Base-by-base conservation (phyloP, 202 grass and related monocot species). In the Tripidium arundinaceum region DNA sequence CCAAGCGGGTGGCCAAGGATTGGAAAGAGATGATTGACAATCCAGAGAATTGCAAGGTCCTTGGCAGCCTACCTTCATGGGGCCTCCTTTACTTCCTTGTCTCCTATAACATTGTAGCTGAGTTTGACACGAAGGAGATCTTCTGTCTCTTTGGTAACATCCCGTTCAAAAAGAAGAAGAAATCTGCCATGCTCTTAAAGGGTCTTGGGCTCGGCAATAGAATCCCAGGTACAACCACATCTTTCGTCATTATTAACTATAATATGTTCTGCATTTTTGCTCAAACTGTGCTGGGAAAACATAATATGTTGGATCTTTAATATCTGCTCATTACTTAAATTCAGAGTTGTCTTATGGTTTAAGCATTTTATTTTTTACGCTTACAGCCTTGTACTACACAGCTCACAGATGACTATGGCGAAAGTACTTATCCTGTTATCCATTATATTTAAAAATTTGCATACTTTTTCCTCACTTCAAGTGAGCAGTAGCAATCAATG, bases 61-160 rank as follows among this genome's bases (percentile, higher is more conserved):
- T 50, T 89, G 28, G 40, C 29, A n/a, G 12, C 15, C 57, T 89
- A 66, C 37, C 65, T 29, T 64, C 87, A 2, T 85, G 77, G 82
- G 77, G 55, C 67, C 79, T 89, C 45, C 82, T 89, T 31, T 49
- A 89, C 46, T 89, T 89, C 29, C 58, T 89, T 57, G 34, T 85
- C 18, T 89, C 77, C 29, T 89, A 81, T 79, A 66, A 85, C 37
- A 81, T 89, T 65, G 78, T 60, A 65, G 60, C 87, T 1, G 78
- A 81, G 8, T 89, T 85, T 66, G 43, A 76, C 42, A 74, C 24
- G 6, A 62, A 47, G 9, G 82, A 81, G 58, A 81, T 89, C 16
- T 66, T 85, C 46, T 39, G 0, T 47, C 65, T 89, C 45, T 85
- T 85, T 80, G 72, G 65, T 46, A 67, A 34, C 12, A 38, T 90